Base-by-base conservation (phyloP, 176 grass and related monocot genomes). In the Cymbopogon citratus region DNA sequence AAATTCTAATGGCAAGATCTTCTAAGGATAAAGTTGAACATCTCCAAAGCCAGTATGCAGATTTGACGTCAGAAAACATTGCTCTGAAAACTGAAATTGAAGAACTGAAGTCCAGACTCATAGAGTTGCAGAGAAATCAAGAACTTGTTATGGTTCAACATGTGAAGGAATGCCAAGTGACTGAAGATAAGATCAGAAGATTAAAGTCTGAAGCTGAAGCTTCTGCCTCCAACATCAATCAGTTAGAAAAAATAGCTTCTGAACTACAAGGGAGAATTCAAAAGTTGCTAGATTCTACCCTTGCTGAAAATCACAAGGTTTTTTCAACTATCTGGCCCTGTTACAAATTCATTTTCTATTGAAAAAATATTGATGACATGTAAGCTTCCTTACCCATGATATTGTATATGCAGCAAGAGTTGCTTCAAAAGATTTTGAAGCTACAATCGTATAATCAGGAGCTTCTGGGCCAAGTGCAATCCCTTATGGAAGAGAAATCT, bases 71-170 rank as follows among this genome's bases (percentile, higher is more conserved):
- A 89, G 85, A 91, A 88, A 94, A 85, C 66, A 81, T 78, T 76
- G 73, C 41, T 63, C 68, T 97, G 68, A 91, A 89, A 26, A 69
- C 28, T 75, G 81, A 97, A 91, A 94, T 89, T 60, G 77, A 92
- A 74, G 82, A 89, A 57, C 54, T 94, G 72, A 88, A 97, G 57
- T 62, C 79, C 72, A 90, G 81, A 91, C 90, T 91, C 69, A 68
- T 68, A 66, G 94, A 97, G 57, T 72, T 97, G 76, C 90, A 92
- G 81, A 97, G 92, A 88, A 85, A 83, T 75, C 91, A 97, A 73
- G 91, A 97, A 83, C 81, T 94, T 71, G 73, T 89, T 84, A 91
- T 97, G 91, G 94, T 97, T 70, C 90, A 97, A 81, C 89, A 92
- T 92, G 94, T 85, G 78, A 92, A 98, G 80, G 92, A 94, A 87